Evolutionary conservation across 495 filamentous ascomycete species (phyloP), one percentile per base, ranked within the genome.

Genomic region (Daldinia vernicosa): DNA sequence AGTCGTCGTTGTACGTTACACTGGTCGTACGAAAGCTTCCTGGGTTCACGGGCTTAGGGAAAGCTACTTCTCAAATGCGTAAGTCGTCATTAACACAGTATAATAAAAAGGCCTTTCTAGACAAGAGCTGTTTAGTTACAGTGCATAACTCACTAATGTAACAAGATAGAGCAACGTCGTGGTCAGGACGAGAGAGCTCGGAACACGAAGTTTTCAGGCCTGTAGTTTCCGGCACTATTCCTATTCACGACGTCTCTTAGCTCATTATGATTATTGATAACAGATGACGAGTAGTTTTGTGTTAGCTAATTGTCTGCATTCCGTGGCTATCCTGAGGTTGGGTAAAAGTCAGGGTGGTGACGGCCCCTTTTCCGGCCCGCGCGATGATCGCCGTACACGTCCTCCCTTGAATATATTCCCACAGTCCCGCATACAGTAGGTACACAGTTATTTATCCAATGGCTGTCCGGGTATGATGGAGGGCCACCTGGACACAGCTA

Each of bases 331-430:
- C 54, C 26, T 63, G 28, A 45, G 22, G 51, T 65, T 65, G 56
- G 65, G 56, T 56, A n/a, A 61, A 53, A 45, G 50, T 26, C 28
- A 59, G 30, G 14, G 58, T 63, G 26, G 63, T 59, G 63, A 63
- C 56, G 63, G 40, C 64, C 70, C 64, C 70, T 55, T 72, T 68
- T 68, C 60, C 39, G 60, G 65, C 55, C 65, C 15, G 47, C 50
- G 28, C 32, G 65, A 50, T 52, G 70, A 68, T 72, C 70, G 60
- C 70, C 60, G 70, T 65, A 53, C 69, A 65, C 65, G 70, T 72
- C 69, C 56, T 64, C 59, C 43, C n/a, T 65, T 71, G 55, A 58
- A 67, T 72, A 63, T 63, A 67, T 52, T 56, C 50, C 60, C 64
- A 64, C 54, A 61, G 40, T 72, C 60, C 37, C 37, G 55, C 60